Percentiles rank a stretch among this genome's conserved stretches.
Evolutionary conservation across 2,329 filamentous ascomycete genomes (phyloP).

Genomic region (Colletotrichum ledebouriae): DNA sequence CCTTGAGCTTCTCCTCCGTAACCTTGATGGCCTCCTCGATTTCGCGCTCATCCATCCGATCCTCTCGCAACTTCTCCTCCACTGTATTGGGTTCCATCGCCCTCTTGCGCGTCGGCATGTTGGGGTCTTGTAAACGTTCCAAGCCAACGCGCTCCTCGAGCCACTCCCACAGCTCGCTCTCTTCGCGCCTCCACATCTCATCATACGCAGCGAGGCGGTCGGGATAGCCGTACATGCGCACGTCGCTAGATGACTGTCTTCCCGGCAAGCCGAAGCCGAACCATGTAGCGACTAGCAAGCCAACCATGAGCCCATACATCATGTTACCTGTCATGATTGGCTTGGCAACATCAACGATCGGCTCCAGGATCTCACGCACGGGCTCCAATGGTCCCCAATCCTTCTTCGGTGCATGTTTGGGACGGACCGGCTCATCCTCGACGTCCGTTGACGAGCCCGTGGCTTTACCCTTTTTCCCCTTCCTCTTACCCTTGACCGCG

Average conservation of each 20-base stretch:
- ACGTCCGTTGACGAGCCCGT: slow-evolving; percentile 60
- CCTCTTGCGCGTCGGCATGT: slow-evolving; percentile 59
- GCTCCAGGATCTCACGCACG: slow-evolving; percentile 76
- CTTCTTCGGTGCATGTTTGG: slow-evolving; percentile 59
- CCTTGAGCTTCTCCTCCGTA: slow-evolving; percentile 85
- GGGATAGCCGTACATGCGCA: slow-evolving; percentile 61
- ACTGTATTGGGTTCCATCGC: slow-evolving; percentile 67
- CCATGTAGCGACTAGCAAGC: slow-evolving; percentile 81
- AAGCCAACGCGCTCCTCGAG: slow-evolving; percentile 87
- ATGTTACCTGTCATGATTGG: slow-evolving; percentile 83
- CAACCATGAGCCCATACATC: slow-evolving; percentile 79
- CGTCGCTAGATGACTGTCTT: slow-evolving; percentile 45
- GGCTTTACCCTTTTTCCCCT: slow-evolving; percentile 65
- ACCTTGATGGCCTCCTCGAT: slow-evolving; percentile 85
- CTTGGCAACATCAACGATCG: slow-evolving; percentile 76
- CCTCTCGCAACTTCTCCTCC: slow-evolving; percentile 70
- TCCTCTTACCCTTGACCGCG: slow-evolving; percentile 72
- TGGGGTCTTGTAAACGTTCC: slow-evolving; percentile 65
- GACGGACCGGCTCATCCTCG: slow-evolving; percentile 54
- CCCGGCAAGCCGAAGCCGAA: slow-evolving; percentile 71
- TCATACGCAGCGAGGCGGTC: slow-evolving; percentile 88
- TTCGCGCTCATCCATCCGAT: slow-evolving; percentile 78
- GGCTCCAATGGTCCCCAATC: slow-evolving; percentile 89
- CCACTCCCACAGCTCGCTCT: slow-evolving; percentile 94
- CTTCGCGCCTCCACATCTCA: slow-evolving; percentile 90